phyloP scores from a whole-genome alignment of 1,139 yeast genomes.

The Pichia sorboxylosa region DNA sequence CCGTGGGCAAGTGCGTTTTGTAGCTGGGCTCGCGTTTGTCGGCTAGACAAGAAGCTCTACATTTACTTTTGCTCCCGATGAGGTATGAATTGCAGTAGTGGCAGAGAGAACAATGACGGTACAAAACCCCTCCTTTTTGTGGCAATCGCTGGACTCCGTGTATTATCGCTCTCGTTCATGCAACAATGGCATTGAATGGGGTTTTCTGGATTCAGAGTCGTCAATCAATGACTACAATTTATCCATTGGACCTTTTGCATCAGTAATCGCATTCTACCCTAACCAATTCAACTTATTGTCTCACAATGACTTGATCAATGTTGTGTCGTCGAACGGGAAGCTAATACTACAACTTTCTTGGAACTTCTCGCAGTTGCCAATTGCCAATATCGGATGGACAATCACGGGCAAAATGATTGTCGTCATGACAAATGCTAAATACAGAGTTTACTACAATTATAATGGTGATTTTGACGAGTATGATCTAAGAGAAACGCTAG shows the following conservation, averaged over 20 bases:
- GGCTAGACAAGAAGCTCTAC: no score
- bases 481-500: conserved; percentile 10
- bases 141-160: conserved; percentile 57
- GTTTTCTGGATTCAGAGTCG: conserved; percentile 6
- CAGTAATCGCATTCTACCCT: conserved; percentile 31
- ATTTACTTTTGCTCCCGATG: no score
- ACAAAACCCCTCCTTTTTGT: conserved; percentile 27
- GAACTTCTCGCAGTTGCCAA: conserved; percentile 40
- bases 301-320: conserved; percentile 28
- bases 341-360: conserved; percentile 38
- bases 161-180: conserved; percentile 36
- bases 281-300: conserved; percentile 2
- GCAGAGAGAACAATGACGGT: conserved; percentile 9
- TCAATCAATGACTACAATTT: conserved; percentile 22
- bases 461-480: conserved; percentile 54
- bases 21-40: no score
- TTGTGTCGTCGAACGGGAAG: conserved; percentile 41
- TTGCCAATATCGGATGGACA: conserved; percentile 49
- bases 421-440: conserved; percentile 43
- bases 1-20: no score
- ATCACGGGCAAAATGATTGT: conserved; percentile 44
- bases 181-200: conserved; percentile 20
- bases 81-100: neutral
- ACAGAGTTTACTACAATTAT: conserved; percentile 58
- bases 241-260: conserved; percentile 33